These are phyloP conservation scores for Pythium periplocum DNA, from an alignment of 352 stramenopile species.

Conservation along the genomic window DNA sequence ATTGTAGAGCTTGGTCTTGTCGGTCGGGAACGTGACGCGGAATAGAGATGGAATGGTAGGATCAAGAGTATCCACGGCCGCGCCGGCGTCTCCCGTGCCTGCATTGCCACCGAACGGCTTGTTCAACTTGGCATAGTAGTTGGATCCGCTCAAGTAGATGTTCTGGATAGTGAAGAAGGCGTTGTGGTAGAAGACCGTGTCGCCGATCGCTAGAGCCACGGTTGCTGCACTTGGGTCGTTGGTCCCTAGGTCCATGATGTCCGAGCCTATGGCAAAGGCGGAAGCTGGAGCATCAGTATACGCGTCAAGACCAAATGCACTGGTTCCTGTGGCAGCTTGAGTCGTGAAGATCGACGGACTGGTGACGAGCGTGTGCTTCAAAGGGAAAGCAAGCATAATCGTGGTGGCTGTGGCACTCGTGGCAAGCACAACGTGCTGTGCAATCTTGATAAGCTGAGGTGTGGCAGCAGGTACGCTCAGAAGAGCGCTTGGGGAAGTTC, in stretches of 20 bases:
- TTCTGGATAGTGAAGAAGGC: slow-evolving; percentile 43
- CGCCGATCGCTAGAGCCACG: slow-evolving; percentile 8
- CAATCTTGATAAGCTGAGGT: slow-evolving; percentile 23
- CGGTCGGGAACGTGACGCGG: slow-evolving; percentile 22
- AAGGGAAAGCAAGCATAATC: slow-evolving; percentile 25
- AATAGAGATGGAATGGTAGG: slow-evolving; percentile 12
- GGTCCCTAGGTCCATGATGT: slow-evolving; percentile 8
- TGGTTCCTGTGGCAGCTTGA: slow-evolving; percentile 10
- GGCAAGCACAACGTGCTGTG: slow-evolving; percentile 16
- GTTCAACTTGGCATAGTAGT: slow-evolving; percentile 24
- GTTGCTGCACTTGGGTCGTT: background rate
- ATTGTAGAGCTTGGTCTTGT: slow-evolving; percentile 37
- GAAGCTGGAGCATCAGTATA: background rate
- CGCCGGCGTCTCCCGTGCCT: slow-evolving; percentile 7
- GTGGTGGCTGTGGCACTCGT: background rate
- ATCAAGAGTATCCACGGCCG: background rate
- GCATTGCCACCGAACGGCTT: slow-evolving; percentile 43
- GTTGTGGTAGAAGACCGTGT: slow-evolving; percentile 55
- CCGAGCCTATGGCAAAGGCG: slow-evolving; percentile 9
- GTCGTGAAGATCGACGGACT: slow-evolving; percentile 1
- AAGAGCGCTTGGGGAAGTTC: no score
- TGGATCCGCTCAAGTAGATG: slow-evolving; percentile 1
- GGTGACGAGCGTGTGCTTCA: slow-evolving; percentile 20
- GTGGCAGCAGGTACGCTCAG: background rate
- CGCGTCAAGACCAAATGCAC: slow-evolving; percentile 9